Percentiles rank a stretch among this genome's conserved stretches.
These are phyloP conservation scores for Volvox reticuliferus DNA, from an alignment of 139 green algal genomes.

Conservation along the genomic window DNA sequence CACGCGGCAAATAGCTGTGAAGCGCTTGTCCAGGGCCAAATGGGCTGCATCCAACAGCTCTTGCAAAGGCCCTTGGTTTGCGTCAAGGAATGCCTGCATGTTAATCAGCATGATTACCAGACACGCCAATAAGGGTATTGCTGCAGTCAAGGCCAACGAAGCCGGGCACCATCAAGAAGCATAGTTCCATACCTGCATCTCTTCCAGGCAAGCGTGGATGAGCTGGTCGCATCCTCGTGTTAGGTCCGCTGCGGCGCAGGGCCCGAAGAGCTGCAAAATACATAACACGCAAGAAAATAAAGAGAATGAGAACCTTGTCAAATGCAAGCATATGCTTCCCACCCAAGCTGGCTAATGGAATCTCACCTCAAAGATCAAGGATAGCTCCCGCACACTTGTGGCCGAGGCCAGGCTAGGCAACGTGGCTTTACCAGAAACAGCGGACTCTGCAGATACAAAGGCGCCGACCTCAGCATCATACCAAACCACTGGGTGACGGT, in stretches of 20 bases:
- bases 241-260: slow-evolving; percentile 26
- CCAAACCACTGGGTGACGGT: background rate
- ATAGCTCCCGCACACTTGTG: slow-evolving; percentile 24
- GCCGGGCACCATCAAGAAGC: no score
- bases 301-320: background rate
- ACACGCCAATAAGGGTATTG: no score
- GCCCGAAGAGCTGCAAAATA: slow-evolving; percentile 22
- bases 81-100: slow-evolving; percentile 1
- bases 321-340: no score
- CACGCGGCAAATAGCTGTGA: background rate
- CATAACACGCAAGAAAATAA: background rate
- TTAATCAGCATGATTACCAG: background rate
- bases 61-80: background rate
- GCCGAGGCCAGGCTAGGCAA: background rate
- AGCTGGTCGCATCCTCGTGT: background rate
- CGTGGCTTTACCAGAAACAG: background rate
- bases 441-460: background rate
- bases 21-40: background rate
- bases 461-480: slow-evolving; percentile 23
- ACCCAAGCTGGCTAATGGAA: no score
- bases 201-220: slow-evolving; percentile 4
- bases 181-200: slow-evolving; percentile 17
- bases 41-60: slow-evolving; percentile 9
- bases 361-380: slow-evolving; percentile 31
- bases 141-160: no score